A percentile compares a stretch with the other conserved stretches of the same genome.
Conservation (phyloP, 2,329 filamentous ascomycete species). For the Epichloe uncinata region DNA sequence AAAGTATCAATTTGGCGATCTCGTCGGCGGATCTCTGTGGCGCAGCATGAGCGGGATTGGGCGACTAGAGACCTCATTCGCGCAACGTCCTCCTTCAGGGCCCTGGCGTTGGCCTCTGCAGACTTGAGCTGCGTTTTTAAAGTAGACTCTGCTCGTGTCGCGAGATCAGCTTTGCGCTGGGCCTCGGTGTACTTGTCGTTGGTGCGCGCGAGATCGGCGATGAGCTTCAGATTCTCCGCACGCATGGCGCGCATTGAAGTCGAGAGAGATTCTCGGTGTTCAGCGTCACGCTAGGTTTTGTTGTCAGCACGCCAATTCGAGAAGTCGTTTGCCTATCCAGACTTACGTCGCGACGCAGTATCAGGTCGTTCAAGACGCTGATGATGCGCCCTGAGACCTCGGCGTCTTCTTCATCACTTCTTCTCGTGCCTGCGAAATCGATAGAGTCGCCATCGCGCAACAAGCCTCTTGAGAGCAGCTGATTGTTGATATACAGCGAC, state of each 20-base stretch:
- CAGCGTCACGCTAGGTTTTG: slow-evolving; percentile 60
- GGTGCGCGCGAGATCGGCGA: slow-evolving; percentile 50
- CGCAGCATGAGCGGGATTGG: slow-evolving; percentile 75
- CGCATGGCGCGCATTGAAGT: slow-evolving; percentile 64
- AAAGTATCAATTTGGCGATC: slow-evolving; percentile 80
- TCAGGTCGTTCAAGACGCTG: slow-evolving; percentile 85
- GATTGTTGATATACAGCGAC: slow-evolving; percentile 61
- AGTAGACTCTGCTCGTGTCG: slow-evolving; percentile 58
- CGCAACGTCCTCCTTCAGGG: slow-evolving; percentile 72
- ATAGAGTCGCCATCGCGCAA: slow-evolving; percentile 58
- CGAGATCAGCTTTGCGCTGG: slow-evolving; percentile 40
- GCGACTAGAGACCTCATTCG: slow-evolving; percentile 67
- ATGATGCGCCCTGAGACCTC: slow-evolving; percentile 77
- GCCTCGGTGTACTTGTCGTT: slow-evolving; percentile 40
- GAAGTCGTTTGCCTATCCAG: not conserved
- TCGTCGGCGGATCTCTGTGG: slow-evolving; percentile 80
- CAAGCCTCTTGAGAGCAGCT: slow-evolving; percentile 52
- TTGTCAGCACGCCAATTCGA: slow-evolving; percentile 6
- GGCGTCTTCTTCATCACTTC: slow-evolving; percentile 38
- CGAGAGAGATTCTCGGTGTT: slow-evolving; percentile 73
- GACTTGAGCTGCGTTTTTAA: slow-evolving; percentile 56
- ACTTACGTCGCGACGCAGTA: slow-evolving; percentile 72
- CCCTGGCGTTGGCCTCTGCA: slow-evolving; percentile 59
- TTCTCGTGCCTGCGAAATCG: slow-evolving; percentile 65
- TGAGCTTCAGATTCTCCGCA: slow-evolving; percentile 60